Base-by-base conservation (phyloP, 2,329 filamentous ascomycete genomes). In the Niveomyces coronatus region DNA sequence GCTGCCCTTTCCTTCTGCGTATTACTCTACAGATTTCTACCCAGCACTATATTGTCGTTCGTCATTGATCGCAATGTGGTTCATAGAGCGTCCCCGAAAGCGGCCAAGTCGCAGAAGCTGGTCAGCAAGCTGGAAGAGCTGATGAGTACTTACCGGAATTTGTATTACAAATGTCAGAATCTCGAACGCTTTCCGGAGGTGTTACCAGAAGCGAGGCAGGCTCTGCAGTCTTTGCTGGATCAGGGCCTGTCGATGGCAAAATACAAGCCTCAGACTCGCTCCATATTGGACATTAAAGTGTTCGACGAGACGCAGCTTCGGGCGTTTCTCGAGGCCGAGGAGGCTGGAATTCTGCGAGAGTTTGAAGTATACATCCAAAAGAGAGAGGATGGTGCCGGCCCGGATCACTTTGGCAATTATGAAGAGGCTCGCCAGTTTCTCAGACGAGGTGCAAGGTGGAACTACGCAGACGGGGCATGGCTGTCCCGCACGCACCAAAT, bases 401-500 rank as follows among this genome's bases (percentile, higher is more conserved):
- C 30, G 19, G 30, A 32, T 7, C 30, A 9, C 7, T 32, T 32
- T 18, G 8, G 10, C 9, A 17, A 6, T 5, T 14, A 9, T 7
- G 30, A 32, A 9, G 30, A 32, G 14, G 30, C 30, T 18, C 10
- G 8, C 9, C 7, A 32, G 9, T 32, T 7, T 6, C 30, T 32
- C 7, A 32, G 14, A 16, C 9, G 30, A 5, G 5, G 30, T 8
- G 39, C 39, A 10, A 33, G 26, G n/a, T 18, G 31, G 26, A 68
- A 68, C 44, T 60, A 60, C 30, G 63, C 69, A 4, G 67, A 71
- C 38, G 67, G 67, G 3, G 62, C 65, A 9, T 71, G 67, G 67
- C 49, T 71, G 4, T 61, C 62, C 10, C 60, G 63, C 39, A 53
- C 68, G 18, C 57, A 68, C 45, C 61, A 63, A 31, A 53, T 62